Base-by-base conservation (phyloP, 1,284 basidiomycete genomes). In the Rhodofomes roseus region DNA sequence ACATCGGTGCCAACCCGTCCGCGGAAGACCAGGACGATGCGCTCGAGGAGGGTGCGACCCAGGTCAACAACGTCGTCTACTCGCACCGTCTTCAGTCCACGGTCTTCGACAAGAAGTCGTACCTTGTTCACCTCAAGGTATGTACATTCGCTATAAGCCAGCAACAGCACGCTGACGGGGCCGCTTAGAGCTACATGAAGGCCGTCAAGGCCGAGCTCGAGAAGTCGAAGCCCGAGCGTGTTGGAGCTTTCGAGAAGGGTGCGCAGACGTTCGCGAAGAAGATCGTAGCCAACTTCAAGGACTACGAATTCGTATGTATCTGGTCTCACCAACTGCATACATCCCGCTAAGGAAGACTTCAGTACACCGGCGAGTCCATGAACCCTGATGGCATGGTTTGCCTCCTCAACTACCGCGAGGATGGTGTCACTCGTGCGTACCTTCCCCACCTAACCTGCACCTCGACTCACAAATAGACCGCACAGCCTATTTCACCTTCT, bases 1-100 rank as follows among this genome's bases (percentile, higher is more conserved):
- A 99, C 76, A 99, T 98, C 71, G 96, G 96, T 73, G 93, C 89
- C 62, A 95, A 96, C 77, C 91, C 94, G 48, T 96, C 96, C 57
- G 82, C 90, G 40, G 97, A 99, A 80, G 97, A 98, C 62, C 77
- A 78, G 54, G 88, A 87, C 2, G 97, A 99, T 65, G 82, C 81
- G 34, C 76, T 97, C 61, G 96, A 95, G 74, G 89, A 92, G 18
- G 93, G 92, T 66, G 82, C 86, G 36, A 46, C 60, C 20, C 79
- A 81, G 65, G 90, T 97, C 73, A 99, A 96, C 89, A 95, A 99
- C 78, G 82, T 99, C 67, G 89, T 90, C 62, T 79, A 95, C 82
- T 94, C 95, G 54, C 96, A 96, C 88, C 90, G 95, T 71, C 90
- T 99, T 63, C 86, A 93, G 72, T 53, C 75, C 40, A 96, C 94